Base-by-base conservation (phyloP, 768 basidiomycete species). In the Naganishia antarctica region DNA sequence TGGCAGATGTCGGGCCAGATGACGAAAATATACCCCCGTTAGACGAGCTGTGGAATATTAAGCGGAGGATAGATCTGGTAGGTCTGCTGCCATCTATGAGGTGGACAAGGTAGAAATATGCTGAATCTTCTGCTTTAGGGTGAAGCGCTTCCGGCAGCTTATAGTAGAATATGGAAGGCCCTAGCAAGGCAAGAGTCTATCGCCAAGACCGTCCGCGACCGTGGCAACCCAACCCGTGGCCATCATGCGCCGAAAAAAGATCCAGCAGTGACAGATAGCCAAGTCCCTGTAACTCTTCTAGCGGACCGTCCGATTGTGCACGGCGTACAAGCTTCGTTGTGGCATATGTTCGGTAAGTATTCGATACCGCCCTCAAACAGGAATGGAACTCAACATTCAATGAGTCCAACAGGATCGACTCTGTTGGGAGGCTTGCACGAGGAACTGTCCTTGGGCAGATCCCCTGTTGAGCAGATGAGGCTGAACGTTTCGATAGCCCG, bases 1-100 rank as follows among this genome's bases (percentile, higher is more conserved):
- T 29, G 2, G 23, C 40, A 11, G 61, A 58, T 40, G 61, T 59
- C 6, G 61, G 60, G 13, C 21, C 53, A 11, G 44, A 63, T 15
- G 34, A 51, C 37, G 50, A 44, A 23, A 50, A 61, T 4, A 43
- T 66, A 3, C 70, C 70, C 1, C 69, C 76, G 25, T 66, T 70
- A 61, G 76, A 74, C 50, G 73, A 74, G 64, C 63, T 77, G 15
- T 73, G 71, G 71, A 63, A 65, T 11, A 64, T 75, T 28, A 70
- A 69, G 41, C 66, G 72, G 5, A 72, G 74, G 45, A 32, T 77
- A 7, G 73, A 77, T 45, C 34, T 77, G 31, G 75, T 76, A 59
- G 40, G 75, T 57, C 31, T n/a, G 23, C 25, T 61, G 32, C 5
- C 31, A n/a, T n/a, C n/a, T n/a, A n/a, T 41, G 4, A 7, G 15